Evolutionary conservation across 1,139 yeast species (phyloP), one percentile per base, ranked within the genome.

Genomic region (Yamadazyma diddensiae): DNA sequence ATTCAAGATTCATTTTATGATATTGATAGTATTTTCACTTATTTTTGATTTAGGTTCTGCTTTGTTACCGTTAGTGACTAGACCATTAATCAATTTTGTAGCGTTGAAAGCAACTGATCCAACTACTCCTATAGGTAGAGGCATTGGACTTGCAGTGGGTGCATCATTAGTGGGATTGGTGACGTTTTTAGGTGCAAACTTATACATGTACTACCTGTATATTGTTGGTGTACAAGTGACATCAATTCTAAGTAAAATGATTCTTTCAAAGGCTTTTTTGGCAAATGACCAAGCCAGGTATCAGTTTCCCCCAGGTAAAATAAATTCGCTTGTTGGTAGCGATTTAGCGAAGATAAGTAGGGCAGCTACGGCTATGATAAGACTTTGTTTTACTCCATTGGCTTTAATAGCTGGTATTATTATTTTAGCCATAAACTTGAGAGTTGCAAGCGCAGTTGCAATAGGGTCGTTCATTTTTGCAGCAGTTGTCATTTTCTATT

Each of bases 221-320:
- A 35, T 55, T 30, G 43, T 52, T 17, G 95, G 94, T 42, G 81
- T 82, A 8, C 79, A 79, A 49, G 73, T 73, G 15, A 77, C 80
- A 49, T 75, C 86, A 1, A 73, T 82, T 2, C 54, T 86, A 29
- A 79, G 82, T 5, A 80, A 82, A 38, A 79, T 83, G 2, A 59
- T 85, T n/a, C 62, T 84, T 41, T 71, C 72, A 37, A 87, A 87
- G 52, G 70, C 90, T 10, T 71, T 84, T 43, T 66, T 56, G 31
- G 69, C 87, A 9, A 72, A 76, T 41, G 72, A 79, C 11, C 65
- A 68, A 37, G 73, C 90, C 3, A 71, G 73, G 35, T 74, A 74
- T 45, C 59, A 65, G 37, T 84, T 59, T 50, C 76, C 94, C 0
- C 65, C 76, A 13, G 83, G 94, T 35, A 75, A 73, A 41, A 70